phyloP scores from a whole-genome alignment of 495 filamentous ascomycete genomes.

The Opeltia flavorubescens region DNA sequence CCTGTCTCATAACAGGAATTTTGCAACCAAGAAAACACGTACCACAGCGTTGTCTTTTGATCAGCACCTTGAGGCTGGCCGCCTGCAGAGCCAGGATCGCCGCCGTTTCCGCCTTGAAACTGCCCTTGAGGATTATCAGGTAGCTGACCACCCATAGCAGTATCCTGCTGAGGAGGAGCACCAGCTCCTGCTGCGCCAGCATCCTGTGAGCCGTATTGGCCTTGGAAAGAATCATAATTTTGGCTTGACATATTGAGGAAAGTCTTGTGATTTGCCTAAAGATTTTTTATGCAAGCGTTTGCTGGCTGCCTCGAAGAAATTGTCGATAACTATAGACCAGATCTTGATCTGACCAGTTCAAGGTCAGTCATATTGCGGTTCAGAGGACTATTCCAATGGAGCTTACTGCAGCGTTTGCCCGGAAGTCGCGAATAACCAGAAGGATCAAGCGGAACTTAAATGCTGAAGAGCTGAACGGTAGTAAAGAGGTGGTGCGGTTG shows the following conservation, averaged over 20 bases:
- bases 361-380: too few relatives aligned
- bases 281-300: too few relatives aligned
- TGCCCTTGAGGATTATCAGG: conserved; percentile 39
- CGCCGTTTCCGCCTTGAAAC: conserved; percentile 39
- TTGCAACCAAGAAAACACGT: not conserved
- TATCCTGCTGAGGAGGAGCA: conserved; percentile 36
- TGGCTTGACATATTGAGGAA: conserved; percentile 40
- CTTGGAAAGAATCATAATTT: conserved; percentile 43
- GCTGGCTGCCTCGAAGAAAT: too few relatives aligned
- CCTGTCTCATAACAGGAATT: not conserved
- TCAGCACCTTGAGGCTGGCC: conserved; percentile 44
- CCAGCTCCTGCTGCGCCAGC: conserved; percentile 38
- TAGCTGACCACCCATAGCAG: conserved; percentile 22
- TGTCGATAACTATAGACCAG: too few relatives aligned
- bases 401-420: too few relatives aligned
- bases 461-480: too few relatives aligned
- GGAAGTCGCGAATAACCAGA: too few relatives aligned
- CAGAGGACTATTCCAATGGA: too few relatives aligned
- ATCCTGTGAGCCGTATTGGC: conserved; percentile 38
- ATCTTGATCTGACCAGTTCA: too few relatives aligned
- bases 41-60: conserved; percentile 72
- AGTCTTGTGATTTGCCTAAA: conserved; percentile 8
- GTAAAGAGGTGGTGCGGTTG: not conserved
- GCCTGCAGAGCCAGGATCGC: conserved; percentile 33
- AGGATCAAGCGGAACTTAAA: too few relatives aligned